Evolutionary conservation across 306 rosid genomes (phyloP), one percentile per base, ranked within the genome.

Genomic region (Vigna radiata): DNA sequence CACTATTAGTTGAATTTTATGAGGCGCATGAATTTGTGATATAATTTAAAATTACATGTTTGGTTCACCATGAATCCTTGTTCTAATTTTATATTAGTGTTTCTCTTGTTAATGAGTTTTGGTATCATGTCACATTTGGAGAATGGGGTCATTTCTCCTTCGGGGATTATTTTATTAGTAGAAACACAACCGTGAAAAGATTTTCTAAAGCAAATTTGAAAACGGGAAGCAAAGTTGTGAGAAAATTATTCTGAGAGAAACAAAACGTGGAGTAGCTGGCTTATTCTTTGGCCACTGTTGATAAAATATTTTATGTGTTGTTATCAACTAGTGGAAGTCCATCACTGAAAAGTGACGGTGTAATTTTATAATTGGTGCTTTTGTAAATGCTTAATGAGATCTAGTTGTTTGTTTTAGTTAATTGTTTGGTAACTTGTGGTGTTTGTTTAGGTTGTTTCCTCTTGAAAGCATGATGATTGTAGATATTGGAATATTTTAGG

Each of bases 401-500:
- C 52, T 70, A 4, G 33, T 10, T 37, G 13, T 18, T 56, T 41
- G 0, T 12, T 39, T 47, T 72, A 0, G 54, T 55, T 56, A 23
- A 25, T 29, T 16, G 33, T 23, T 37, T 54, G 66, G 10, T 21
- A 21, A 72, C 15, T 9, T 23, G 23, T 41, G 27, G 31, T 13
- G 13, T 43, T 59, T 59, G 56, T 44, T 44, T 33, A 27, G 44
- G 78, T 27, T 58, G 11, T 43, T 41, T 25, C 7, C 47, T 43
- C 66, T 44, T 46, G 6, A 17, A 25, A 29, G 72, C 72, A 39
- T 17, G 21, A 47, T 75, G 8, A 61, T 18, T 7, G 10, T 43
- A 60, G 79, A 15, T 76, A 44, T 16, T 76, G 67, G 47, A 21
- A 41, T 66, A 10, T 23, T 23, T 39, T 52, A 39, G 33, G 74